Evolutionary conservation across 2,329 filamentous ascomycete species (phyloP), one percentile per base, ranked within the genome.

Genomic region (Herpotrichia juniperi): DNA sequence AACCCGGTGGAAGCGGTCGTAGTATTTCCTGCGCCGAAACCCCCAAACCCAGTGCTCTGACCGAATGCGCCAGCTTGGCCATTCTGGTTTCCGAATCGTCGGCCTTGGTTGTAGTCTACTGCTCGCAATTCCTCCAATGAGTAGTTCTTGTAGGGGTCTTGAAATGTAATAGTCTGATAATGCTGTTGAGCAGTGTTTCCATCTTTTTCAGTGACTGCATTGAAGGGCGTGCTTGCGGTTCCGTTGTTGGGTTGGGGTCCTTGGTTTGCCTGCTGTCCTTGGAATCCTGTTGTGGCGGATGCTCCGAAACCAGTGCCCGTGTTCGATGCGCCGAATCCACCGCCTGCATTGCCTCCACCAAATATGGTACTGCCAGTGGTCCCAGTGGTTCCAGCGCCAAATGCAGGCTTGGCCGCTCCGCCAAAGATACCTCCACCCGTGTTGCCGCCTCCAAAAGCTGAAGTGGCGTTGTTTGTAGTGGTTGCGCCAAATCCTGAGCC

Each of bases 31-130:
- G 65, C 64, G 17, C 69, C 68, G 43, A 75, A 81, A 1, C 77
- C 78, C 21, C 77, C 77, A 57, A 86, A 86, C 2, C 77, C 76
- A 54, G 82, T 84, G 61, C 79, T 82, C 52, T 87, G 81, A 16
- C 92, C 93, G 73, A 97, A 97, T 7, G 89, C 90, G 52, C 92
- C 92, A 42, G 85, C 79, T 59, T 92, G 89, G 25, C 91, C 91
- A 56, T 88, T 91, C 35, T 84, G 83, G 74, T 93, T 96, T 28
- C 93, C 94, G 70, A 85, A 91, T 48, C 88, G 88, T 53, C 93
- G 87, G 45, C 93, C 93, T 73, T 93, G 89, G 53, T 87, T 84
- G 72, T 99, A 99, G 74, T 99, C 94, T 40, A 86, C 91, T 55
- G 96, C 51, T 51, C 79, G 74, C 61, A 81, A 54, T 59, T 81